Evolutionary conservation across 805 yeast species (phyloP).

Genomic region (Lipomyces kockii): DNA sequence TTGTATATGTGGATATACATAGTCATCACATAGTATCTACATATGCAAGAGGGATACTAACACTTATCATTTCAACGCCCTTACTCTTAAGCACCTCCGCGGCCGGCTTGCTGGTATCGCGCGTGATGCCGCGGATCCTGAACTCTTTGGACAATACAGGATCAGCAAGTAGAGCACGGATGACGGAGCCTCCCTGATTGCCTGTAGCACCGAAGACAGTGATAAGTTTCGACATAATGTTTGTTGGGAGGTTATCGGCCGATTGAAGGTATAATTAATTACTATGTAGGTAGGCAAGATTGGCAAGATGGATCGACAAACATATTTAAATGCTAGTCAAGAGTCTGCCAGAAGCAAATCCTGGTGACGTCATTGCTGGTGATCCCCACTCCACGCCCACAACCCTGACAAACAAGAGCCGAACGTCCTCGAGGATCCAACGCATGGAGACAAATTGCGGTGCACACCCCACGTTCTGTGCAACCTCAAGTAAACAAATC

Average conservation of each 20-base stretch:
- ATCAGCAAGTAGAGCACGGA: constrained; percentile 14
- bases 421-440: no score
- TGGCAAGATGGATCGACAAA: no score
- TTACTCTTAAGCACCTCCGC: constrained; percentile 7
- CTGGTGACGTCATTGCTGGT: no score
- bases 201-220: constrained; percentile 39
- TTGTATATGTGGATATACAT: background rate
- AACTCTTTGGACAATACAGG: constrained; percentile 14
- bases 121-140: constrained; percentile 35
- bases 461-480: no score
- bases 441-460: no score
- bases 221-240: constrained; percentile 8
- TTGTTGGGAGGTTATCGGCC: background rate
- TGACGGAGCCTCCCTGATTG: constrained; percentile 37
- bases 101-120: constrained; percentile 16
- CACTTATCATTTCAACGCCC: constrained; percentile 7
- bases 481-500: no score
- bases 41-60: background rate
- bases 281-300: no score
- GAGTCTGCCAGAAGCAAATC: no score
- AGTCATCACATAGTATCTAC: background rate
- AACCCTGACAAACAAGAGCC: no score
- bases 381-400: no score
- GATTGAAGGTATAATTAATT: no score
- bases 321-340: no score